Percentiles rank a stretch among this genome's conserved stretches.
These are phyloP conservation scores for Fusarium mangiferae DNA, from an alignment of 2,329 filamentous ascomycete genomes.

Conservation along the genomic window DNA sequence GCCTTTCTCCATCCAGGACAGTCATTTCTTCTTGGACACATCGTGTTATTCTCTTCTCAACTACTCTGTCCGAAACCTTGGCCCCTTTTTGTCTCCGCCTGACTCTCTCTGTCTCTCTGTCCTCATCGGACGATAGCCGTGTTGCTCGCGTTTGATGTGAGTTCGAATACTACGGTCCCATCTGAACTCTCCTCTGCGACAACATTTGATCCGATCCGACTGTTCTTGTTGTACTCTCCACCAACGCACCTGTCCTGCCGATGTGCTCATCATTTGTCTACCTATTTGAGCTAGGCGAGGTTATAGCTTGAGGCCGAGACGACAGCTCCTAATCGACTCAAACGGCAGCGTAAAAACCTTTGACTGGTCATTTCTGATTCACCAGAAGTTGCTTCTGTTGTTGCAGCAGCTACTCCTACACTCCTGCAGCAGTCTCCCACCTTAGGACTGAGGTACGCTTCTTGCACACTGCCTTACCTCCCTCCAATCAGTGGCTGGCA, in stretches of 20 bases:
- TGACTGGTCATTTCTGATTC: slow-evolving; percentile 9
- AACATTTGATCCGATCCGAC: neutral
- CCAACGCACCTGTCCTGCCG: neutral
- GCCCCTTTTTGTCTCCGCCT: slow-evolving; percentile 31
- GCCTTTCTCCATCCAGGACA: neutral
- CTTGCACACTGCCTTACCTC: slow-evolving; percentile 27
- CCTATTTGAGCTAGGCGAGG: slow-evolving; percentile 5
- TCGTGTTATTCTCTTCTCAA: slow-evolving; percentile 18
- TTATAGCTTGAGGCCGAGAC: slow-evolving; percentile 2
- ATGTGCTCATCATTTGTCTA: neutral
- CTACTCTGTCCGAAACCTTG: slow-evolving; percentile 16
- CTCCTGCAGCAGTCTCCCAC: slow-evolving; percentile 33
- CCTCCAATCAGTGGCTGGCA: slow-evolving; percentile 39
- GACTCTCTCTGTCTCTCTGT: slow-evolving; percentile 17
- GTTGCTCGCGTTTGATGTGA: slow-evolving; percentile 16
- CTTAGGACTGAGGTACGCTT: neutral
- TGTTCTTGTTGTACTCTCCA: neutral
- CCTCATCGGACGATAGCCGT: slow-evolving; percentile 28
- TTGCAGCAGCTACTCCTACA: slow-evolving; percentile 1
- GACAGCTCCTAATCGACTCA: slow-evolving; percentile 5
- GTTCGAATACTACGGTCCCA: slow-evolving; percentile 2
- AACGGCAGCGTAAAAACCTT: neutral
- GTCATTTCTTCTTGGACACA: slow-evolving; percentile 16
- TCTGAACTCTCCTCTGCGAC: neutral
- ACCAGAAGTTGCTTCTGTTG: neutral